phyloP scores from a whole-genome alignment of 805 yeast genomes.

The Candida loeiensis region DNA sequence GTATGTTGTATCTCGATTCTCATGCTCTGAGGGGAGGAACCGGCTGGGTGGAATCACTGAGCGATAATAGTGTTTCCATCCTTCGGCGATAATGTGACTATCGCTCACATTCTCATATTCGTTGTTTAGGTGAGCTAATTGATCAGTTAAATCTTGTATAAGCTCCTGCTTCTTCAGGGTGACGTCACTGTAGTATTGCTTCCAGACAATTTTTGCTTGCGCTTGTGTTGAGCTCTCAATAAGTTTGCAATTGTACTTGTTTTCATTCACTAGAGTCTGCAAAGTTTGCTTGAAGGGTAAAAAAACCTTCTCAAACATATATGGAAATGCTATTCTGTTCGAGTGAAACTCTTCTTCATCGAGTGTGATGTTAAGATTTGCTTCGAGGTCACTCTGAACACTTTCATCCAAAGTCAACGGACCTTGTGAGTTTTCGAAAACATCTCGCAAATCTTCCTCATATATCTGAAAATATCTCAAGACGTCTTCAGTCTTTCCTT shows the following conservation, averaged over 20 bases:
- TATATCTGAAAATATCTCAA: constrained; percentile 21
- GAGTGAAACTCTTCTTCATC: constrained; percentile 2
- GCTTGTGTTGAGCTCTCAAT: constrained; percentile 19
- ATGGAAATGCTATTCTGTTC: constrained; percentile 18
- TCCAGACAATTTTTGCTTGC: constrained; percentile 32
- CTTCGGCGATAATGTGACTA: constrained; percentile 9
- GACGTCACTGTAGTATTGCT: constrained; percentile 27
- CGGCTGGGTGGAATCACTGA: constrained; percentile 22
- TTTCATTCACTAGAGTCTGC: constrained; percentile 24
- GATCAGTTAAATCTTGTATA: constrained; percentile 22
- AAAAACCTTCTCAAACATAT: constrained; percentile 20
- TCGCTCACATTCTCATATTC: constrained; percentile 26
- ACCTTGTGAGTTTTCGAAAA: constrained; percentile 28
- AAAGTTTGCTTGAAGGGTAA: constrained; percentile 23
- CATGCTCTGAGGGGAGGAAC: constrained; percentile 11
- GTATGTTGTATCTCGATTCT: constrained; percentile 19
- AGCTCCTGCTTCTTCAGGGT: constrained; percentile 22
- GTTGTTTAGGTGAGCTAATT: constrained; percentile 26
- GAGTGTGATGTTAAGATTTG: neutral
- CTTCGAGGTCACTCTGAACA: constrained; percentile 14
- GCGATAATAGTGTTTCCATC: constrained; percentile 23
- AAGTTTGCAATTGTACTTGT: constrained; percentile 26
- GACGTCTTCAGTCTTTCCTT: constrained; percentile 15
- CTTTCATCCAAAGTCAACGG: constrained; percentile 33
- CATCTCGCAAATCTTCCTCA: constrained; percentile 29